Conservation (phyloP, 768 basidiomycete species). For the Mycena indigotica region DNA sequence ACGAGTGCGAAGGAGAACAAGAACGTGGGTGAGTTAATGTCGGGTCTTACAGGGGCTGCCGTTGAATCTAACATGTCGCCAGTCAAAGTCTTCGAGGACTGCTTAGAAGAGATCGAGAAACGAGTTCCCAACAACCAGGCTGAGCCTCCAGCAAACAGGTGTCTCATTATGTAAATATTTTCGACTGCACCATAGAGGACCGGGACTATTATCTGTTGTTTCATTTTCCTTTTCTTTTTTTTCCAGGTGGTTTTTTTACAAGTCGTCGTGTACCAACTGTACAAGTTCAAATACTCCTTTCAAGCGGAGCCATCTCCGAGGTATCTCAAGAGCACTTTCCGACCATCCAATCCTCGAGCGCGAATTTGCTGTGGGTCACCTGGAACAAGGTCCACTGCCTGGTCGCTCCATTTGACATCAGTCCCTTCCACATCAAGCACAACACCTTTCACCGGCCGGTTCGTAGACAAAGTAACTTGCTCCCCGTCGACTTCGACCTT, state of each 20-base stretch:
- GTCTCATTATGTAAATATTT: slow-evolving; percentile 54
- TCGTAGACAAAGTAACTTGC: slow-evolving; percentile 55
- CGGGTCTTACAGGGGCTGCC: not conserved
- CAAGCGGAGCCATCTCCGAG: slow-evolving; percentile 77
- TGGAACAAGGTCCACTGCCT: slow-evolving; percentile 88
- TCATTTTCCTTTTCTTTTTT: slow-evolving; percentile 8
- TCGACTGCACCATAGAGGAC: slow-evolving; percentile 5
- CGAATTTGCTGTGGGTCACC: slow-evolving; percentile 74
- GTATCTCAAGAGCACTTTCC: slow-evolving; percentile 65
- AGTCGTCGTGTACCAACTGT: not conserved
- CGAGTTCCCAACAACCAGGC: slow-evolving; percentile 48
- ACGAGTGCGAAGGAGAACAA: slow-evolving; percentile 89
- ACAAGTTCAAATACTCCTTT: slow-evolving; percentile 22
- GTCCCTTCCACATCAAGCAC: slow-evolving; percentile 78
- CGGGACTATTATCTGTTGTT: slow-evolving; percentile 8
- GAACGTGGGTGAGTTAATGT: slow-evolving; percentile 76
- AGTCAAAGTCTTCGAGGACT: slow-evolving; percentile 87
- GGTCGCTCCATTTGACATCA: slow-evolving; percentile 81
- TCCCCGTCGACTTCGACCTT: slow-evolving; percentile 61
- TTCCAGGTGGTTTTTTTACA: slow-evolving; percentile 4
- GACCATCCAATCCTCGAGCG: slow-evolving; percentile 67
- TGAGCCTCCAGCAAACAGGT: slow-evolving; percentile 47
- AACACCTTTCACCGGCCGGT: slow-evolving; percentile 84
- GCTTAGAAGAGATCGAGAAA: slow-evolving; percentile 83
- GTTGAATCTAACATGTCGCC: not conserved